Percentiles rank a stretch among this genome's conserved stretches.
These are phyloP conservation scores for Cyberlindnera amylophila DNA, from an alignment of 805 yeast genomes.

Conservation along the genomic window DNA sequence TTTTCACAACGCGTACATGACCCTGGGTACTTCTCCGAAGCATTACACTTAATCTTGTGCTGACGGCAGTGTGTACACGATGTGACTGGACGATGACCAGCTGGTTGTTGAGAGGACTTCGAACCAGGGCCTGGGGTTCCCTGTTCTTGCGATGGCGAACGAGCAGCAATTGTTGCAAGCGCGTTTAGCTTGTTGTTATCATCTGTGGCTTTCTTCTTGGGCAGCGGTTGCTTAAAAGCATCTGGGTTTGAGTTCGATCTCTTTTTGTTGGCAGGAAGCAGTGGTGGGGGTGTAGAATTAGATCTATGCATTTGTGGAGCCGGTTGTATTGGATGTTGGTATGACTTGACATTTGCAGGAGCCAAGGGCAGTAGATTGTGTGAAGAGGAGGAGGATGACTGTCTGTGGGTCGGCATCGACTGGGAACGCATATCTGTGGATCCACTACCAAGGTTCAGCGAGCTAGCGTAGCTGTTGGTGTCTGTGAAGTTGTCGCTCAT, in stretches of 20 bases:
- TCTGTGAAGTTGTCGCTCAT: conserved; percentile 31
- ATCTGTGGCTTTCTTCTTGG: conserved; percentile 9
- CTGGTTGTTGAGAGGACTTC: conserved; percentile 25
- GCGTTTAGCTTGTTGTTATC: conserved; percentile 17
- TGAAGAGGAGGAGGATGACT: neutral
- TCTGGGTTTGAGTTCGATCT: conserved; percentile 4
- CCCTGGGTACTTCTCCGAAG: conserved; percentile 73
- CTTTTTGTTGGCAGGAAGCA: conserved; percentile 17
- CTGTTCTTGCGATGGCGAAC: conserved; percentile 10
- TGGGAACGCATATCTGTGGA: neutral
- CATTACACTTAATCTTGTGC: conserved; percentile 91
- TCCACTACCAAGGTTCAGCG: conserved; percentile 16
- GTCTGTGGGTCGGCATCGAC: neutral
- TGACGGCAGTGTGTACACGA: conserved; percentile 94
- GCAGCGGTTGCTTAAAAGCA: neutral
- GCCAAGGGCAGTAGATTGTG: conserved; percentile 6
- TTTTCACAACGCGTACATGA: conserved; percentile 82
- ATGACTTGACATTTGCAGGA: conserved; percentile 5
- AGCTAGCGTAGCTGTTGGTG: conserved; percentile 25
- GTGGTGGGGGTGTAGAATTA: conserved; percentile 12
- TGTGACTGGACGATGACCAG: conserved; percentile 82
- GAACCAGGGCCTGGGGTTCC: conserved; percentile 2
- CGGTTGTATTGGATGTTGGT: conserved; percentile 10
- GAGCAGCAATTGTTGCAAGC: conserved; percentile 15
- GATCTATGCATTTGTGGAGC: conserved; percentile 8